phyloP scores from a whole-genome alignment of 148 eudicot species.

The Agrostemma githago region DNA sequence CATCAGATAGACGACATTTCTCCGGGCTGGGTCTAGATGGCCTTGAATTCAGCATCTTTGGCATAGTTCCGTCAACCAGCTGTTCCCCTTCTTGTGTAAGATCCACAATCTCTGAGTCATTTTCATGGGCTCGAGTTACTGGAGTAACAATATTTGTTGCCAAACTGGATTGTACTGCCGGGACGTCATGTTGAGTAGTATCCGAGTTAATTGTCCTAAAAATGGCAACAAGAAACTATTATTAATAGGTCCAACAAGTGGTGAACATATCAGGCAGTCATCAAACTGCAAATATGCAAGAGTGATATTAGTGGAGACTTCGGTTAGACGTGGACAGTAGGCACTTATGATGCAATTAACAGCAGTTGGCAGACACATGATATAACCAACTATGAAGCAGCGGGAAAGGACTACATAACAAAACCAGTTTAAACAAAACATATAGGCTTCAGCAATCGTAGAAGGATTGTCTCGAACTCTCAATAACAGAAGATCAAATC shows the following conservation, averaged over 20 bases:
- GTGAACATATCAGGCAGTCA: conserved; percentile 1
- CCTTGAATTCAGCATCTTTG: conserved; percentile 26
- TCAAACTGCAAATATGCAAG: neutral
- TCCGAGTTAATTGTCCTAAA: conserved; percentile 27
- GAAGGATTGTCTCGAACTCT: neutral
- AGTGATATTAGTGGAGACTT: neutral
- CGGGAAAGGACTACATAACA: neutral
- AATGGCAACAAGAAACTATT: neutral
- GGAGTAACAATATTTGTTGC: conserved; percentile 12
- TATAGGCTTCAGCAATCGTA: neutral
- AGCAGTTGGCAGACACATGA: neutral
- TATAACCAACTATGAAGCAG: neutral
- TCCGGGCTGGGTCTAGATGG: conserved; percentile 15
- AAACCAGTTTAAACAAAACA: neutral
- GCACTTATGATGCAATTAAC: neutral
- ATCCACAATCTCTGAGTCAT: conserved; percentile 2
- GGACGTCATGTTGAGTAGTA: conserved; percentile 14
- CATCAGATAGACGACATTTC: conserved; percentile 42
- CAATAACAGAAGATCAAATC: neutral
- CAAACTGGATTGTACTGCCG: conserved; percentile 23
- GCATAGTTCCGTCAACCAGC: conserved; percentile 45
- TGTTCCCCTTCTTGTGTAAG: conserved; percentile 76
- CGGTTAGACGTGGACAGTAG: neutral
- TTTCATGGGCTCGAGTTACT: neutral
- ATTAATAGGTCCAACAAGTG: neutral